Percentiles rank a stretch among this genome's conserved stretches.
Evolutionary conservation across 2,329 filamentous ascomycete species (phyloP).

Genomic region (Calonectria multiphialidica): DNA sequence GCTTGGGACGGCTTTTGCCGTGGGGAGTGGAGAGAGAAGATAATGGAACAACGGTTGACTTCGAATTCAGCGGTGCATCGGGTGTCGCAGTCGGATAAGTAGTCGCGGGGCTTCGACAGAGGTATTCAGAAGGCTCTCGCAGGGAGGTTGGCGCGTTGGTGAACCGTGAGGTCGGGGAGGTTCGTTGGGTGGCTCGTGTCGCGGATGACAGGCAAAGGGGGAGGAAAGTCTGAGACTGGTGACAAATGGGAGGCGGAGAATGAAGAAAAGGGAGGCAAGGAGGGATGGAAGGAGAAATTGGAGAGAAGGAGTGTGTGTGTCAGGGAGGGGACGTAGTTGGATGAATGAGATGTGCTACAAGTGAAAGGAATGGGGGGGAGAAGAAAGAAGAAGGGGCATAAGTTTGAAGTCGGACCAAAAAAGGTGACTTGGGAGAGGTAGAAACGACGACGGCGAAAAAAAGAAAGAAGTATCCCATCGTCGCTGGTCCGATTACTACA

Average conservation of each 20-base stretch:
- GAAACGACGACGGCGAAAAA: conserved; percentile 11
- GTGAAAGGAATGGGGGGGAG: conserved; percentile 35
- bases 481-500: conserved; percentile 13
- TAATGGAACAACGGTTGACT: conserved; percentile 19
- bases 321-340: conserved; percentile 8
- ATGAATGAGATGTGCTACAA: conserved; percentile 1
- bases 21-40: conserved; percentile 13
- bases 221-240: conserved; percentile 18
- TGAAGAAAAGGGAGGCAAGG: not conserved
- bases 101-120: not conserved
- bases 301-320: conserved; percentile 27
- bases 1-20: conserved; percentile 28
- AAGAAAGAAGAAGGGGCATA: not conserved
- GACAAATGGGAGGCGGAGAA: conserved; percentile 24
- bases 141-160: conserved; percentile 23
- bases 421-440: conserved; percentile 22
- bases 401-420: conserved; percentile 10
- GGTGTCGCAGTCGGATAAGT: conserved; percentile 7
- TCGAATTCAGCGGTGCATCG: conserved; percentile 18
- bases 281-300: conserved; percentile 18
- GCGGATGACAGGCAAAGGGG: conserved; percentile 38
- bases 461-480: not conserved
- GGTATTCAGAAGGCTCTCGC: not conserved
- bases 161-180: conserved; percentile 39
- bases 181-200: conserved; percentile 43